Evolutionary conservation across 495 filamentous ascomycete genomes (phyloP), one percentile per base, ranked within the genome.

Genomic region (Massariosphaeria phaeospora): DNA sequence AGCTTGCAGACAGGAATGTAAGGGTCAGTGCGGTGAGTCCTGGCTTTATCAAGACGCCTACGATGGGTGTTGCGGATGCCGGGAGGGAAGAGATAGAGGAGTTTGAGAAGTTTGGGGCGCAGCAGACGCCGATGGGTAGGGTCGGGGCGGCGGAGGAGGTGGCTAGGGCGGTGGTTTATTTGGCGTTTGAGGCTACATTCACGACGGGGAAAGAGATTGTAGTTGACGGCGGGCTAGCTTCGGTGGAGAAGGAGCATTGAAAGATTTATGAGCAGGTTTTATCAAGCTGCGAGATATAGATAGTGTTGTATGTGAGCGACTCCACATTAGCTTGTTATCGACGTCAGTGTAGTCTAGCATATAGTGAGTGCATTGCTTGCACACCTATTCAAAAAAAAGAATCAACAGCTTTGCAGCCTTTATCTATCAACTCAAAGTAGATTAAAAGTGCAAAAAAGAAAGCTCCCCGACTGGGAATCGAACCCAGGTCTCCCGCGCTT

Each of bases 401-500:
- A 39, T 12, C 35, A n/a, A n/a, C n/a, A n/a, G n/a, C n/a, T n/a
- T n/a, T n/a, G n/a, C n/a, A n/a, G n/a, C n/a, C n/a, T n/a, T n/a
- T n/a, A n/a, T n/a, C n/a, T n/a, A n/a, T n/a, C n/a, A n/a, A n/a
- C n/a, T n/a, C n/a, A n/a, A n/a, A n/a, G n/a, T n/a, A n/a, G n/a
- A n/a, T n/a, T n/a, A 55, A 47, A 46, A 39, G 23, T 27, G 29
- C 27, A 55, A 46, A 39, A 46, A 48, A 40, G 29, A 20, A 18
- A 30, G 8, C 35, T 55, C 52, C 48, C 52, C 52, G 21, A 69
- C 72, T 67, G 72, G 72, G 72, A 75, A 75, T 74, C 72, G 73
- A 74, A 75, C 72, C 70, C 70, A 68, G 73, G 72, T 74, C 72
- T 75, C 72, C 71, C 72, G 72, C 73, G 61, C 50, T 61, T 57